A percentile compares a stretch with the other conserved stretches of the same genome.
Evolutionary conservation across 345 rosid genomes (phyloP).

Genomic region (Melaleuca quinquenervia): DNA sequence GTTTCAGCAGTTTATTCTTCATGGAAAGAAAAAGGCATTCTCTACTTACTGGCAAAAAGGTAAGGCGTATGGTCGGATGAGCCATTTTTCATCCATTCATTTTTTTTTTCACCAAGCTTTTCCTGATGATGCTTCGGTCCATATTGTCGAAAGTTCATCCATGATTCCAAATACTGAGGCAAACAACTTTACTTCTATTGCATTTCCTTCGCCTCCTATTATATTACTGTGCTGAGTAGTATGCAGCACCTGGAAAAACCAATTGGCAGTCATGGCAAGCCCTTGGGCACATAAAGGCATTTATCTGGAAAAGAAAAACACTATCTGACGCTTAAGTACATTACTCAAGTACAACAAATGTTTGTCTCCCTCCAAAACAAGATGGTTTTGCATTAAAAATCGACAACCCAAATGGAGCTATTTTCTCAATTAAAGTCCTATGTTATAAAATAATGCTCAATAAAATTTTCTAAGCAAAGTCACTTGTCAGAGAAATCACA

Average conservation of each 20-base stretch:
- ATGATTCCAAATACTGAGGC: neutral
- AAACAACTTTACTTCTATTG: neutral
- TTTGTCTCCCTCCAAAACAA: neutral
- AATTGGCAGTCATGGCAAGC: neutral
- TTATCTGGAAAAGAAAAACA: neutral
- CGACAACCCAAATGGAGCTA: rapidly evolving
- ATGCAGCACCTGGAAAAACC: neutral
- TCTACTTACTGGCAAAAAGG: neutral
- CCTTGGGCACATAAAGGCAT: neutral
- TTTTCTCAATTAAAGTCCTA: neutral
- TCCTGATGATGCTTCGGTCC: neutral
- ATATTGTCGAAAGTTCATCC: neutral
- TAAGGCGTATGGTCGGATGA: neutral
- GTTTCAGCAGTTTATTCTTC: neutral
- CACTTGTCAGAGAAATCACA: neutral
- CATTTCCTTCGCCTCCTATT: neutral
- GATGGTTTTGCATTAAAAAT: neutral
- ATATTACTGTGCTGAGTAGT: neutral
- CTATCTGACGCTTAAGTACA: neutral
- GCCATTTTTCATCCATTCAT: neutral
- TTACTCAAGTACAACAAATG: neutral
- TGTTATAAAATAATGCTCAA: neutral
- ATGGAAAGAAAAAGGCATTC: neutral
- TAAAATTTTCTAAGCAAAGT: neutral
- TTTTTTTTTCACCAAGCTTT: neutral